Conservation (phyloP, 2,329 filamentous ascomycete species). For the Juglanconis oblonga region DNA sequence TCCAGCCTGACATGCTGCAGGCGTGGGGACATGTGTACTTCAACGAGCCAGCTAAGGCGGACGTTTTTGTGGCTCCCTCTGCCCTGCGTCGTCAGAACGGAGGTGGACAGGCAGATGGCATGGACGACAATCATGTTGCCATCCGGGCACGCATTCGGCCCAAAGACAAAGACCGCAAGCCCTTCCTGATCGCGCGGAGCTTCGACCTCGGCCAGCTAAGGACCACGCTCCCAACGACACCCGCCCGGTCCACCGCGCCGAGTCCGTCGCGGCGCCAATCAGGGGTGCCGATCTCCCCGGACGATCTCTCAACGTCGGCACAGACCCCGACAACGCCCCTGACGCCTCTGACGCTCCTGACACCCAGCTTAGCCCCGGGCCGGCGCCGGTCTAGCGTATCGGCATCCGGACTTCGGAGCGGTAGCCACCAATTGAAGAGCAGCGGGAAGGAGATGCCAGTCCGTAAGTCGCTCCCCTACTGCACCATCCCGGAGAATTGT, state of each 20-base stretch:
- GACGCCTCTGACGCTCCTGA: conserved; percentile 12
- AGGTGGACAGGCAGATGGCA: conserved; percentile 16
- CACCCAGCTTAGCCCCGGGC: conserved; percentile 6
- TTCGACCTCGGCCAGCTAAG: conserved; percentile 49
- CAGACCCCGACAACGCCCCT: not conserved
- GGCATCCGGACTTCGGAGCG: conserved; percentile 18
- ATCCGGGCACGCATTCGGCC: conserved; percentile 45
- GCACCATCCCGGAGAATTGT: not conserved
- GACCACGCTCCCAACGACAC: conserved; percentile 39
- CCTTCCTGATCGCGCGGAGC: conserved; percentile 47
- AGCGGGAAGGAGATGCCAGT: conserved; percentile 38
- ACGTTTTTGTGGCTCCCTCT: conserved; percentile 44
- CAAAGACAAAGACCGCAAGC: conserved; percentile 35
- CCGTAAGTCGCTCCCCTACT: conserved; percentile 35
- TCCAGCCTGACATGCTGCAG: conserved; percentile 33
- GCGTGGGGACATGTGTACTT: conserved; percentile 41
- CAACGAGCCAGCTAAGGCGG: conserved; percentile 38
- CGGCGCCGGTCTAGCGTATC: conserved; percentile 12
- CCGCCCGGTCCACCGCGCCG: conserved; percentile 9
- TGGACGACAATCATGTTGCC: conserved; percentile 23
- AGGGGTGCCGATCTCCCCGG: conserved; percentile 4
- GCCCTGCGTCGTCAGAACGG: conserved; percentile 34
- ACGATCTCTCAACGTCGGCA: conserved; percentile 9
- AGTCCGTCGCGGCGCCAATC: conserved; percentile 15
- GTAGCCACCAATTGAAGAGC: conserved; percentile 5